Conservation (phyloP, 2,329 filamentous ascomycete genomes). For the Alternaria postmessia region DNA sequence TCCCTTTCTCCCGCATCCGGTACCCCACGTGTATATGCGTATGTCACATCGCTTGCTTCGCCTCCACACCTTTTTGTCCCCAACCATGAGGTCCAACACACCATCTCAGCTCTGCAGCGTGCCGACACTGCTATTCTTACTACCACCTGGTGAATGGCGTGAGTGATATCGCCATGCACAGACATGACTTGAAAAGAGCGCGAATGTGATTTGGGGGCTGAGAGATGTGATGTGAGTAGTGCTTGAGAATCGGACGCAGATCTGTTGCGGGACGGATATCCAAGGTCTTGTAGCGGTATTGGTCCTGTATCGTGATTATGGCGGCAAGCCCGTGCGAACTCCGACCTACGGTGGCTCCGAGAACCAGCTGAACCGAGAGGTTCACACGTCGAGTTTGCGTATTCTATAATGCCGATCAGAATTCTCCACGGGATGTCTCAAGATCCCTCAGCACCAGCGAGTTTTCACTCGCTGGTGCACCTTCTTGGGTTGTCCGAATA, state of each 20-base stretch:
- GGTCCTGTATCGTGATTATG: not conserved
- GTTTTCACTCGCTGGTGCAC: too few relatives aligned
- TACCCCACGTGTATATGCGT: not conserved
- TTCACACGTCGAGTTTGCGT: too few relatives aligned
- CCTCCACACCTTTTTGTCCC: slow-evolving; percentile 1
- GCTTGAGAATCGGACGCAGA: not conserved
- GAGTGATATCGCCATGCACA: not conserved
- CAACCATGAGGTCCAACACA: not conserved
- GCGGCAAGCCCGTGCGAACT: too few relatives aligned
- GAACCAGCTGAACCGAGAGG: too few relatives aligned
- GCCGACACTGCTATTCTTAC: not conserved
- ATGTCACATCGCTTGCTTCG: not conserved
- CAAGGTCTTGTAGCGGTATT: not conserved
- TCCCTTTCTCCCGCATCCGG: not conserved
- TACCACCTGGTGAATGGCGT: not conserved
- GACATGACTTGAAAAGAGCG: not conserved
- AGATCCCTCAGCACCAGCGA: too few relatives aligned
- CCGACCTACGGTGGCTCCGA: too few relatives aligned
- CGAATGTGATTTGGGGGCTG: not conserved
- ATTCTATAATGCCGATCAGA: too few relatives aligned
- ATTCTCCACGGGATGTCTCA: too few relatives aligned
- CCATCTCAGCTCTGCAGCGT: not conserved
- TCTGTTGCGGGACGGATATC: not conserved
- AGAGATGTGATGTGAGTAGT: not conserved
- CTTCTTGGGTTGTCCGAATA: too few relatives aligned